These are phyloP conservation scores for Talaromyces sp. DNA, from an alignment of 2,329 filamentous ascomycete genomes.

Conservation along the genomic window DNA sequence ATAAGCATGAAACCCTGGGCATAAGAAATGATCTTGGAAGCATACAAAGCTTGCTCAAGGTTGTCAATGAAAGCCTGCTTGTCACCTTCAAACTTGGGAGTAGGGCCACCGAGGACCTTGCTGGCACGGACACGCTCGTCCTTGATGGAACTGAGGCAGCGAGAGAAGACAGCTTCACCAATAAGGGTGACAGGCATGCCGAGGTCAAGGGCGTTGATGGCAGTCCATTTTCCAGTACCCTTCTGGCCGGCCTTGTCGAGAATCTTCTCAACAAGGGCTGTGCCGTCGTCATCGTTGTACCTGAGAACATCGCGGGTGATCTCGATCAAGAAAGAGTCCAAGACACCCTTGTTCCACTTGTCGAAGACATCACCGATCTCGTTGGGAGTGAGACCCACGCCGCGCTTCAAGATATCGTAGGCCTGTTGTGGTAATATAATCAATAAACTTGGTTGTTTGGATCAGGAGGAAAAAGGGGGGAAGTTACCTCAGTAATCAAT, in stretches of 20 bases:
- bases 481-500: constrained; percentile 89
- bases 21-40: constrained; percentile 99
- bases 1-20: constrained; percentile 99
- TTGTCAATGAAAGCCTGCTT: constrained; percentile 91
- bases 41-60: constrained; percentile 97
- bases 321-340: constrained; percentile 98
- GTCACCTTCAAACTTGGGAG: constrained; percentile 78
- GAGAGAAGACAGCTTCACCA: constrained; percentile 90
- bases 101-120: constrained; percentile 70
- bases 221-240: constrained; percentile 99
- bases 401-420: constrained; percentile 99
- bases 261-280: constrained; percentile 94
- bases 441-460: neutral
- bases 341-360: constrained; percentile 97
- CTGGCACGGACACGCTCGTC: constrained; percentile 81
- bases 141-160: constrained; percentile 93
- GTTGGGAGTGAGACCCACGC: constrained; percentile 79
- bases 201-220: constrained; percentile 96
- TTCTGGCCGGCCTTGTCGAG: constrained; percentile 98
- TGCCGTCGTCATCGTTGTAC: constrained; percentile 92
- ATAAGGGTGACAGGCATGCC: constrained; percentile 98
- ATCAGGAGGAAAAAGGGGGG: neutral
- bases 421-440: constrained; percentile 54
- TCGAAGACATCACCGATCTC: constrained; percentile 93
- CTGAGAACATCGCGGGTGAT: constrained; percentile 99